Evolutionary conservation across 495 filamentous ascomycete species (phyloP).

Genomic region (Pyrenula aspistea): DNA sequence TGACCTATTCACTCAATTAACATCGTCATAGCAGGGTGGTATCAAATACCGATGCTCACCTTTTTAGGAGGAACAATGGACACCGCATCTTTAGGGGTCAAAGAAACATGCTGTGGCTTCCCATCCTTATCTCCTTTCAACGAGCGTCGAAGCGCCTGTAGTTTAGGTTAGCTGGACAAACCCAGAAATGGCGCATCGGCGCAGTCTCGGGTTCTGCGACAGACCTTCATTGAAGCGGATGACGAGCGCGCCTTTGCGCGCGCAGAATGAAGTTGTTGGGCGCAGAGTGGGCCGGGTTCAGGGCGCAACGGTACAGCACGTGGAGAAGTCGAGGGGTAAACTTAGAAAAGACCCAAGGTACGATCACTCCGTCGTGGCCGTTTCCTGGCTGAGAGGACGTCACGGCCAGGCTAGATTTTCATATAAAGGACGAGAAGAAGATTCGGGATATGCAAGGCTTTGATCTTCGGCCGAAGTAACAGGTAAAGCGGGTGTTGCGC

Average conservation of each 20-base stretch:
- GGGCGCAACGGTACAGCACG: too few relatives aligned
- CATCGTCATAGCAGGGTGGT: constrained; percentile 2
- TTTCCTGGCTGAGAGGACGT: too few relatives aligned
- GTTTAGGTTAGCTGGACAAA: background rate
- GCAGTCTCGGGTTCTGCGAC: background rate
- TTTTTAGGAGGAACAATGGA: constrained; percentile 95
- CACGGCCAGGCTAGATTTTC: too few relatives aligned
- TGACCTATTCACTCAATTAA: constrained; percentile 50
- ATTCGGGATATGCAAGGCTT: background rate
- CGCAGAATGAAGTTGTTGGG: background rate
- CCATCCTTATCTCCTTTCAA: constrained; percentile 75
- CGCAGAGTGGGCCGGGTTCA: background rate
- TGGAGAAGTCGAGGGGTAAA: too few relatives aligned
- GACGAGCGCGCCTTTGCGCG: background rate
- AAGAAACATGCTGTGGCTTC: constrained; percentile 69
- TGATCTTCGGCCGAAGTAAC: background rate
- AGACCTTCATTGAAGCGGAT: background rate
- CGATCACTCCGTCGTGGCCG: too few relatives aligned
- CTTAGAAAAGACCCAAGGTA: too few relatives aligned
- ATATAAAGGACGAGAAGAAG: too few relatives aligned
- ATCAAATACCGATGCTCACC: constrained; percentile 54
- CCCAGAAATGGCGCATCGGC: background rate
- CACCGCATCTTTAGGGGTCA: constrained; percentile 85
- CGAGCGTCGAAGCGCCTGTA: constrained; percentile 69
- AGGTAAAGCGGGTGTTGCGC: background rate